Percentiles rank a stretch among this genome's conserved stretches.
These are phyloP conservation scores for Halophytophthora polymorphica DNA, from an alignment of 352 stramenopile genomes.

Conservation along the genomic window DNA sequence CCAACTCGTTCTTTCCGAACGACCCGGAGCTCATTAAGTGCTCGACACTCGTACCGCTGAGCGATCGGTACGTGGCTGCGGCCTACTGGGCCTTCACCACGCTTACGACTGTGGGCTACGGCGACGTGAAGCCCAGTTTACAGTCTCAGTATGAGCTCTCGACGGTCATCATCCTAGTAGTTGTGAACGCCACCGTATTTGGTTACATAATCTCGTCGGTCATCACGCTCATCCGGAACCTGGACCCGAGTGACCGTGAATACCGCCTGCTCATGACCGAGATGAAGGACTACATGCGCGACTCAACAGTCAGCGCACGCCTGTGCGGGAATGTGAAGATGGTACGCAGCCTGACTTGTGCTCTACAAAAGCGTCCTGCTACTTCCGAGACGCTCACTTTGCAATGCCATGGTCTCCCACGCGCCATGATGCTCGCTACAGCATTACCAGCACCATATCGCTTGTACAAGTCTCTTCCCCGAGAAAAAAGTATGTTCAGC, in stretches of 20 bases:
- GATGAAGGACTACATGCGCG: slow-evolving; percentile 86
- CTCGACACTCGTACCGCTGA: slow-evolving; percentile 29
- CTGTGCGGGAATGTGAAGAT: slow-evolving; percentile 72
- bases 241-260: slow-evolving; percentile 74
- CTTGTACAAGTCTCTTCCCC: slow-evolving; percentile 70
- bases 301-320: slow-evolving; percentile 47
- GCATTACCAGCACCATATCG: slow-evolving; percentile 75
- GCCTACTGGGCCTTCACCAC: slow-evolving; percentile 91
- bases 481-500: slow-evolving; percentile 60
- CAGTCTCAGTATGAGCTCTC: slow-evolving; percentile 71
- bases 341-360: slow-evolving; percentile 11
- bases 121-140: slow-evolving; percentile 67
- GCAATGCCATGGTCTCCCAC: not conserved
- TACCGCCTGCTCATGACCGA: slow-evolving; percentile 74
- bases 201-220: slow-evolving; percentile 81
- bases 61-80: slow-evolving; percentile 70
- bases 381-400: not conserved
- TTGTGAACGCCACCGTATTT: slow-evolving; percentile 80
- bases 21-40: slow-evolving; percentile 27
- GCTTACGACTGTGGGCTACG: slow-evolving; percentile 89
- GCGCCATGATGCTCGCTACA: slow-evolving; percentile 12
- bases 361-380: not conserved
- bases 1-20: slow-evolving; percentile 37
- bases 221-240: slow-evolving; percentile 78
- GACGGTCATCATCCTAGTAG: slow-evolving; percentile 73